Base-by-base conservation (phyloP, 2,329 filamentous ascomycete species). In the Sclerotinia subarctica region DNA sequence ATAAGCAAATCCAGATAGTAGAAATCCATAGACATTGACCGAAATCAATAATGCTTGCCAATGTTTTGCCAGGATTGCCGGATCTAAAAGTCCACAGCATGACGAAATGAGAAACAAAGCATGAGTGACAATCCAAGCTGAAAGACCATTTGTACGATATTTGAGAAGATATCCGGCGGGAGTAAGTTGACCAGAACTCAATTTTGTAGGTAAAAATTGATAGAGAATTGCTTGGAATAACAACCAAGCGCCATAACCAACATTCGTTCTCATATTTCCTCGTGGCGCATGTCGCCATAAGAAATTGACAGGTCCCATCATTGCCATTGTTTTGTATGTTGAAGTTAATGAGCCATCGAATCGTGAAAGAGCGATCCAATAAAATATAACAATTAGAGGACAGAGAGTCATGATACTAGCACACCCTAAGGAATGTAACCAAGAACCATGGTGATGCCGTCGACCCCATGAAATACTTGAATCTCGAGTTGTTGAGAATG, bases 91-190 rank as follows among this genome's bases (percentile, higher is more conserved):
- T 0, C 78, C 79, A 26, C 71, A 64, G 32, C 72, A 72, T 42
- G 74, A 74, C 3, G 76, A 69, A 0, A 51, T 58, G 5, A 72
- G 71, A 58, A 77, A 78, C 0, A 80, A 64, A 1, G 75, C 38
- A 69, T 82, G 78, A 0, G 80, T 81, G 8, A 80, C 69, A 5
- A 78, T 60, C 79, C 79, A 82, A 8, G 80, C 80, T 1, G 71
- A 70, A 1, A 82, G 72, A 0, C 81, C 81, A 70, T 82, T 82
- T n/a, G 78, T 80, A 26, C 76, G 76, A 69, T 82, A 82, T 7
- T 77, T 75, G 13, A 82, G 74, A 32, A 82, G 73, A 69, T 82
- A 70, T 0, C 81, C 81, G 21, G 80, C 81, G 4, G 81, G 81
- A 0, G 80, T 82, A 17, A 77, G 75, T 59, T 82, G 81, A 3